Base-by-base conservation (phyloP, 257 asterid species). In the Cordia subcordata region DNA sequence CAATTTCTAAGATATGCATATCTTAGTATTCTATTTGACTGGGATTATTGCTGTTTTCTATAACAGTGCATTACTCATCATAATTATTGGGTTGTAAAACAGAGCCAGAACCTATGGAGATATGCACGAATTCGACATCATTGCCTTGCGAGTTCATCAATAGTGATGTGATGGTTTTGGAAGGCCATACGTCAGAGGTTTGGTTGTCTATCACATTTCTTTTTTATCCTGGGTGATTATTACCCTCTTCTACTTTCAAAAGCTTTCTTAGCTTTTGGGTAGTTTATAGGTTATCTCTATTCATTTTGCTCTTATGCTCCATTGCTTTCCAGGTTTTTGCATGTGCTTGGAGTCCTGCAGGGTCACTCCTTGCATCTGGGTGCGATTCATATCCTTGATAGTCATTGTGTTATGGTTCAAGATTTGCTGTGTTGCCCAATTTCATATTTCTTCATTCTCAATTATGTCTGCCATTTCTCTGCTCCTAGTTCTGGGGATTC, bases 291-390 rank as follows among this genome's bases (percentile, higher is more conserved):
- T 67, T 57, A 13, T n/a, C 37, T 70, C 62, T 10, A 21, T 13
- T 49, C 16, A 27, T 11, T n/a, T 13, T 49, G 58, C 63, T 68
- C 62, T 65, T 68, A 57, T 62, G 65, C 55, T 63, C 66, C 62
- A 59, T 47, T 53, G 53, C 61, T 53, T 75, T 73, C 47, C 85
- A 92, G 99, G 99, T 92, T 70, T 88, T 86, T 81, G 97, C 99
- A n/a, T 92, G 99, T 79, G 88, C 97, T 11, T 92, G 99, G 99
- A 86, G 88, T 67, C 95, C 99, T 38, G 55, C 77, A 35, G 96
- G 96, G 66, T 81, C 96, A 65, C 88, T 92, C 78, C 97, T 92
- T 78, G 99, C 99, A 64, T 86, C 99, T 64, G 99, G 99, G 99
- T 92, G 62, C 62, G 95, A 72, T 71, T 67, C 39, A 32, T 52